These are phyloP conservation scores for Lanmaoa pseudosensibilis DNA, from an alignment of 768 basidiomycete genomes.

Conservation along the genomic window DNA sequence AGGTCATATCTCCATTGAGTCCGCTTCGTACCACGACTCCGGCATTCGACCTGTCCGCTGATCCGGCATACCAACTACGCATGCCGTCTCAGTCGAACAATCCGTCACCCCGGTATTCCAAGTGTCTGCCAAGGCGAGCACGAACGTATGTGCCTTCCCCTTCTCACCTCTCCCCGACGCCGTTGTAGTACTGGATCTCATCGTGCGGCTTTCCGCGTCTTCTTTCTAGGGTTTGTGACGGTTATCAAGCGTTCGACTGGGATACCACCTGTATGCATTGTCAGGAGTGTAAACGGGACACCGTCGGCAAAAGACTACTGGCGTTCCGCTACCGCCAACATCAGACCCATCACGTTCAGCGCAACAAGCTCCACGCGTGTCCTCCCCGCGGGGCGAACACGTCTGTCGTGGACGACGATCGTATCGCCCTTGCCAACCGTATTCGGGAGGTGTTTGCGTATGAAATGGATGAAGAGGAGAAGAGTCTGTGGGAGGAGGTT, in stretches of 20 bases:
- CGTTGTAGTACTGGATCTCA: conserved; percentile 5
- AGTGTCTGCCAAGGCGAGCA: conserved; percentile 13
- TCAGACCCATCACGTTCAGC: conserved; percentile 6
- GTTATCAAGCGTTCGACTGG: conserved; percentile 19
- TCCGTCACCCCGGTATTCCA: conserved; percentile 25
- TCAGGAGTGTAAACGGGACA: conserved; percentile 29
- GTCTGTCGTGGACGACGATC: conserved; percentile 4
- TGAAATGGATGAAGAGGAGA: conserved; percentile 29
- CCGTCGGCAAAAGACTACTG: conserved; percentile 26
- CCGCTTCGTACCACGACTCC: conserved; percentile 27
- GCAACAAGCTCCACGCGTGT: not conserved
- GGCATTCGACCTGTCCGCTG: conserved; percentile 12
- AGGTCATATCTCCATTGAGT: conserved; percentile 32
- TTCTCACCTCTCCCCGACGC: not conserved
- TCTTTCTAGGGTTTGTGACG: conserved; percentile 26
- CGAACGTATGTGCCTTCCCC: conserved; percentile 27
- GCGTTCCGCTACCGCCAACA: conserved; percentile 20
- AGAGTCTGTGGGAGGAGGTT: conserved; percentile 30
- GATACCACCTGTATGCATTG: conserved; percentile 29
- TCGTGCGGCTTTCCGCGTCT: not conserved
- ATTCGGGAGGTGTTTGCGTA: conserved; percentile 20
- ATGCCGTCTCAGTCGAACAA: conserved; percentile 24
- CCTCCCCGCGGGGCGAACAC: not conserved
- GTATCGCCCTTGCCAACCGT: conserved; percentile 4
- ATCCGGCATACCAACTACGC: conserved; percentile 18